Evolutionary conservation across 257 asterid species (phyloP).

Genomic region (Nyctanthes arbortristis): DNA sequence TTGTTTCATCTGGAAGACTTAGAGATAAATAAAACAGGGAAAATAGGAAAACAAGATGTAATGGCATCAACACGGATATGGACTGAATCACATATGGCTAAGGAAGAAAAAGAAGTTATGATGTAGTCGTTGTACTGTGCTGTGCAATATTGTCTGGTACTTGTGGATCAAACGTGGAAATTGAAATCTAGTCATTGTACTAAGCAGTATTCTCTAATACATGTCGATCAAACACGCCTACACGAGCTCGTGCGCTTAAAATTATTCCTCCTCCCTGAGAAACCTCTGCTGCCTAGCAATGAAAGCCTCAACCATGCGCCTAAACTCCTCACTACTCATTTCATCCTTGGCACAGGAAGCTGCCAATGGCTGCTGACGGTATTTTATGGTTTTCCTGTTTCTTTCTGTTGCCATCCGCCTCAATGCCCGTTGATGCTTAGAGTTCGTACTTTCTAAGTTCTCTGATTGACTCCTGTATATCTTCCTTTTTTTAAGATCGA

Average conservation of each 20-base stretch:
- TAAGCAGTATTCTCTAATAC: too few relatives aligned
- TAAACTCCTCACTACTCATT: conserved; percentile 81
- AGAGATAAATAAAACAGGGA: too few relatives aligned
- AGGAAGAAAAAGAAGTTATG: not conserved
- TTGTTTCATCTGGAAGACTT: too few relatives aligned
- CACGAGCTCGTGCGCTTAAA: too few relatives aligned
- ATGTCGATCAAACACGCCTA: too few relatives aligned
- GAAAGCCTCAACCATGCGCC: conserved; percentile 71
- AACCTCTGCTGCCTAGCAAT: conserved; percentile 76
- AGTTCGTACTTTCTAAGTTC: conserved; percentile 24
- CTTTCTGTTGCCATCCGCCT: conserved; percentile 55
- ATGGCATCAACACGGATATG: not conserved
- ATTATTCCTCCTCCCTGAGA: conserved; percentile 73
- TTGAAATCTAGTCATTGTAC: too few relatives aligned
- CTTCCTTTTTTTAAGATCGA: conserved; percentile 11
- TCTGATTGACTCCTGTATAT: conserved; percentile 51
- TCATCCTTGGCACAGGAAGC: conserved; percentile 41
- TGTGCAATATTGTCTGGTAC: not conserved
- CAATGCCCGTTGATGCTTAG: conserved; percentile 32
- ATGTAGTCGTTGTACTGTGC: not conserved
- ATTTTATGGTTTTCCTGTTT: conserved; percentile 26
- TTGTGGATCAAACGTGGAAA: not conserved
- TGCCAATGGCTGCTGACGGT: conserved; percentile 11
- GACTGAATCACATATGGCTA: not conserved
- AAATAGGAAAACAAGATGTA: not conserved